Conservation (phyloP, 768 basidiomycete genomes). For the Exidia glandulosa region DNA sequence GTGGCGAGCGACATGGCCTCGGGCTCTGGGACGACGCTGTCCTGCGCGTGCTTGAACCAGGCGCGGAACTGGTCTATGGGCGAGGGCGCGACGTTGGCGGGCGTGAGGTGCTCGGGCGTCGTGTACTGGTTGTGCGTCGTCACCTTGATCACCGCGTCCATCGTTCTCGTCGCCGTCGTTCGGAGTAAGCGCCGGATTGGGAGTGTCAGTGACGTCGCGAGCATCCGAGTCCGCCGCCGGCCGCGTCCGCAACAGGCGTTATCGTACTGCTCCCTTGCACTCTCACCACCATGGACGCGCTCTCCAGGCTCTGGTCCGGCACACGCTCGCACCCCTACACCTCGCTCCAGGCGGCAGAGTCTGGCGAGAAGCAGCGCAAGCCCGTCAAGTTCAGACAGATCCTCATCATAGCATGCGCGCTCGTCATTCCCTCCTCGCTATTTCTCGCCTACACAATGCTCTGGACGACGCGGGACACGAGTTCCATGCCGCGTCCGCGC, state of each 20-base stretch:
- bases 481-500: background rate
- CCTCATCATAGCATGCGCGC: background rate
- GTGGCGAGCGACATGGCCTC: constrained; percentile 83
- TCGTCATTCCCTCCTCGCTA: background rate
- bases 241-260: background rate
- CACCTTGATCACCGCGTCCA: constrained; percentile 26
- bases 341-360: background rate
- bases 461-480: background rate
- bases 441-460: background rate
- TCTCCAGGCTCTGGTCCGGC: background rate
- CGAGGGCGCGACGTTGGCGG: constrained; percentile 44
- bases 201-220: too few species aligned
- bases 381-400: background rate
- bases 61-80: constrained; percentile 77
- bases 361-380: background rate
- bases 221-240: too few species aligned
- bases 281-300: background rate
- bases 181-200: background rate
- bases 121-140: constrained; percentile 69
- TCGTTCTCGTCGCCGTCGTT: background rate
- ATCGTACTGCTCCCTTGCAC: background rate
- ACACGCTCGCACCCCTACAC: background rate
- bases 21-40: constrained; percentile 62
- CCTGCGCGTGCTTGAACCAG: constrained; percentile 69
- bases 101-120: constrained; percentile 53